Conservation (phyloP, 805 yeast species). For the Pichia insulana region DNA sequence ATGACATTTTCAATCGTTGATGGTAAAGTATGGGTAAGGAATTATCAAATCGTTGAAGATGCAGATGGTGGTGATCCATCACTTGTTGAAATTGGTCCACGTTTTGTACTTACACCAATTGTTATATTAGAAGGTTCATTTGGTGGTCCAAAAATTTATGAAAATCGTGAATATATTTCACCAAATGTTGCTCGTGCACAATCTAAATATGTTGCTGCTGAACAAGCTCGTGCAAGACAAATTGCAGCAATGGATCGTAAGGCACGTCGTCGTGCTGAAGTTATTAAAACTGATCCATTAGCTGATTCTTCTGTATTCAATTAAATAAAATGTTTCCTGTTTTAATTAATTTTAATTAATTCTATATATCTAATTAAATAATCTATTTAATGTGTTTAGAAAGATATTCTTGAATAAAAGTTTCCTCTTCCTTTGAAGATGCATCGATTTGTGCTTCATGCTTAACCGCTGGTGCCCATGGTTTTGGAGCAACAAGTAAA, state of each 20-base stretch:
- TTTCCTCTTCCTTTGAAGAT: slow-evolving; percentile 79
- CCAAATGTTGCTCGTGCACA: slow-evolving; percentile 95
- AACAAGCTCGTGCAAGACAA: slow-evolving; percentile 65
- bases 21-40: slow-evolving; percentile 90
- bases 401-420: slow-evolving; percentile 69
- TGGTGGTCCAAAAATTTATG: slow-evolving; percentile 96
- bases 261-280: slow-evolving; percentile 64
- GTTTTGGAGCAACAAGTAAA: slow-evolving; percentile 60
- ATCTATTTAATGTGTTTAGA: slow-evolving; percentile 27
- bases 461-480: slow-evolving; percentile 52
- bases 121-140: slow-evolving; percentile 93
- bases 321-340: slow-evolving; percentile 4
- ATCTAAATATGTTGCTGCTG: slow-evolving; percentile 68
- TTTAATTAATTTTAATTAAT: neutral
- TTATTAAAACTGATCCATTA: slow-evolving; percentile 72
- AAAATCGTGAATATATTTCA: slow-evolving; percentile 91
- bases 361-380: neutral
- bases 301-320: slow-evolving; percentile 72
- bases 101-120: slow-evolving; percentile 87
- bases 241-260: slow-evolving; percentile 74
- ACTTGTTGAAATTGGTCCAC: slow-evolving; percentile 91
- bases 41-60: slow-evolving; percentile 59
- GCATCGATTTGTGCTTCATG: slow-evolving; percentile 69
- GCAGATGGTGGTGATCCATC: slow-evolving; percentile 49
- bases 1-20: slow-evolving; percentile 89